Evolutionary conservation across 306 rosid species (phyloP), one percentile per base, ranked within the genome.

Genomic region (Alnus glutinosa): DNA sequence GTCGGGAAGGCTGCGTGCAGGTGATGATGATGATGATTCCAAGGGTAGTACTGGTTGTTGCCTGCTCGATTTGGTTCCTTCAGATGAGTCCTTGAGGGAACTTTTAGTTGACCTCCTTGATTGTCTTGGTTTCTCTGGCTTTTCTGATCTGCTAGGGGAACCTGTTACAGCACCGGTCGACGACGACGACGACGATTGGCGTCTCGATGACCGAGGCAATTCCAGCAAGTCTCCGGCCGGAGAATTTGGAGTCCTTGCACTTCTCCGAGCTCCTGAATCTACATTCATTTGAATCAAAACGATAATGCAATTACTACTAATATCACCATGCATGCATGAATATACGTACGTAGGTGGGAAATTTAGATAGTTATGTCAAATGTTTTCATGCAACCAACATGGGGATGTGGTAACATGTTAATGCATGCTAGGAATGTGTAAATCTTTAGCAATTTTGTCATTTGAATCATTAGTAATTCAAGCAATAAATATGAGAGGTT

Each of bases 121-220:
- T 0, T 85, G 85, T 74, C 72, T 93, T 13, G 91, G 69, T 71
- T 81, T 96, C 46, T 93, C 94, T 73, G 89, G 59, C 55, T 83
- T 91, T 58, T 85, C 98, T 52, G 28, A 23, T 23, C 78, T 89
- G 13, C 50, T 81, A 4, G 92, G 97, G 2, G 90, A 85, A 36
- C 80, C 95, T 46, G 78, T 76, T 1, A 73, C 59, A 14, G 64
- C 68, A 19, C 79, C 75, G 47, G 16, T 42, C 34, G 89, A 61
- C 71, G 74, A 62, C 37, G 80, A 49, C 37, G 80, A 49, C 4
- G 80, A 75, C 7, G 84, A 71, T 44, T 85, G 94, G 4, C 81
- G 73, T 77, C 87, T 83, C 0, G 91, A 87, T 30, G 91, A 55
- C 77, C 75, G 91, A 0, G 92, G 89, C 51, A 83, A 23, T 23